Evolutionary conservation across 106 monocot genomes (phyloP).

Genomic region (Allium cepa): DNA sequence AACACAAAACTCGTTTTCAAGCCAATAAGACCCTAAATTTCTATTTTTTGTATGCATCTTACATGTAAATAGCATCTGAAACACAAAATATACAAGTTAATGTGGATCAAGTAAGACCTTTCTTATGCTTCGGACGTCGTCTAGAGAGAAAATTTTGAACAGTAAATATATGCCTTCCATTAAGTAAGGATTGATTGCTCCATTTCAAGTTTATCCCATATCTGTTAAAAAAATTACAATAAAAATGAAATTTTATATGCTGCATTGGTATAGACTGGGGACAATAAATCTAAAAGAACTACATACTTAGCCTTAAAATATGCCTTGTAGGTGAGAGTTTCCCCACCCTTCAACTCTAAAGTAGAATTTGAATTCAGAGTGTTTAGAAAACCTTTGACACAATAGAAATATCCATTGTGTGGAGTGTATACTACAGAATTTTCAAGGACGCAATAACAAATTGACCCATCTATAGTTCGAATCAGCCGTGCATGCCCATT

Average conservation of each 20-base stretch:
- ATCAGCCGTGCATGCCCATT: constrained; percentile 4
- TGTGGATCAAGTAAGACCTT: constrained; percentile 18
- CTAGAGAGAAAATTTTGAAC: constrained; percentile 34
- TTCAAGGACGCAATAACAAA: constrained; percentile 36
- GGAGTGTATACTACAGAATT: constrained; percentile 59
- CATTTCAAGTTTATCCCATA: constrained; percentile 30
- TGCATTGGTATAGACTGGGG: neutral
- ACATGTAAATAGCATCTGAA: too few species aligned
- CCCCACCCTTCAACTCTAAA: constrained; percentile 24
- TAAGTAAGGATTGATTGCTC: constrained; percentile 21
- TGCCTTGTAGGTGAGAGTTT: constrained; percentile 30
- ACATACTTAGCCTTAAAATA: constrained; percentile 20
- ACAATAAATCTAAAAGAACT: neutral
- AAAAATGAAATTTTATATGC: neutral
- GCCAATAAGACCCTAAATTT: too few species aligned
- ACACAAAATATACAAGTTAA: neutral
- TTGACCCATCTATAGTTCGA: constrained; percentile 22
- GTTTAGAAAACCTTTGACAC: constrained; percentile 30
- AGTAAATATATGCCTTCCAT: constrained; percentile 19
- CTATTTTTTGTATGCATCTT: too few species aligned
- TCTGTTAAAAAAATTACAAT: constrained; percentile 11
- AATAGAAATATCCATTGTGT: constrained; percentile 43
- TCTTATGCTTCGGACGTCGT: constrained; percentile 11
- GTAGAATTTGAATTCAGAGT: constrained; percentile 31
- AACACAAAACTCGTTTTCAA: too few species aligned